Evolutionary conservation across 2,329 filamentous ascomycete genomes (phyloP), one percentile per base, ranked within the genome.

Genomic region (Paracamarosporium sp.): DNA sequence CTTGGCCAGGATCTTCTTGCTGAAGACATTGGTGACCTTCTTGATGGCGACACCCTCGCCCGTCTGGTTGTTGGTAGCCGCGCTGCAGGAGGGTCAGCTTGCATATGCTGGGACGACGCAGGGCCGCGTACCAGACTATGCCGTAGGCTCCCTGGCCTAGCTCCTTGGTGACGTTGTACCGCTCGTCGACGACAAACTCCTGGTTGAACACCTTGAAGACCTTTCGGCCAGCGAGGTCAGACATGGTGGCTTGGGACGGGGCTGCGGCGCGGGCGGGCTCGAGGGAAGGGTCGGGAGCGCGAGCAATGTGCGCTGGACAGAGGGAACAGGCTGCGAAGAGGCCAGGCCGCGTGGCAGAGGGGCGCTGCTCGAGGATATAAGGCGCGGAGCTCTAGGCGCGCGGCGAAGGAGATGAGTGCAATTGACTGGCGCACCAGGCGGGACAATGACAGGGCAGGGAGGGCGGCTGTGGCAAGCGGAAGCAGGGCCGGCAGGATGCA

Each of bases 21-120:
- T 97, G 81, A 99, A 99, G 71, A 99, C 94, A 90, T 99, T 99
- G 83, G 95, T 99, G 77, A 99, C 92, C 82, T 99, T 99, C 82
- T 99, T 99, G 84, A 99, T 95, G 71, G 95, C 95, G 62, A 99
- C 93, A 38, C 94, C 93, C 77, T 99, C 95, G 72, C 88, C 90
- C 30, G 91, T 96, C 78, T 93, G 88, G 76, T 88, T 89, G 84
- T 98, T 97, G 66, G 92, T 91, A 55, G 95, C 95, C 59, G 95
- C 94, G 79, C 93, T 97, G 76, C 63, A 62, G 58, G 63, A 40
- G 4, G 61, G 56, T 72, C 60, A 73, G 62, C 61, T 53, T 55
- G 41, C 46, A 28, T 27, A 35, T 25, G 50, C 51, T 36, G 50
- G 27, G 36, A 52, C 17, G 38, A 48, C 5, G 55, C 33, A 50